Evolutionary conservation across 257 asterid genomes (phyloP), one percentile per base, ranked within the genome.

Genomic region (Handroanthus guayacan): DNA sequence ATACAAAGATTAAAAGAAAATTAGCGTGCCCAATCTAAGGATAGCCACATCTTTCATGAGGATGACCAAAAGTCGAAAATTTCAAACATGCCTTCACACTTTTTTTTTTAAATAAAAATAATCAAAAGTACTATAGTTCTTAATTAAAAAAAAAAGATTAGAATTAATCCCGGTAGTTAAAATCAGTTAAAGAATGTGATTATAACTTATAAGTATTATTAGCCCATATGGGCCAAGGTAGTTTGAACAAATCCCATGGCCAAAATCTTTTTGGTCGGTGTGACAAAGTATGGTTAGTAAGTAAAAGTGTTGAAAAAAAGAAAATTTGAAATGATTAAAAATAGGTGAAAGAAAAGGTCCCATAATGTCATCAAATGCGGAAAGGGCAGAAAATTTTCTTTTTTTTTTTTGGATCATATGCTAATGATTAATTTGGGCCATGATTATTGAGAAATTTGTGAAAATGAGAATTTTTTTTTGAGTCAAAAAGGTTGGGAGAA

Each of bases 301-400:
- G 68, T 61, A 69, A 68, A 63, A 51, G 57, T 2, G 36, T 14
- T 36, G 39, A 34, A n/a, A 25, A 14, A 9, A 34, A 17, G 13
- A 25, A 50, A 70, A 31, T 51, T 78, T 52, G 72, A 70, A 68
- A 14, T 38, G 58, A 62, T 39, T 10, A 4, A 18, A 38, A 38
- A 39, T 4, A 57, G 69, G 69, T 60, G 37, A 47, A 60, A 18
- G 76, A 63, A 68, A n/a, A 55, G 36, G 16, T 44, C 60, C 60
- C 67, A 78, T 14, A 62, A 71, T 78, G 75, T 78, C 79, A 66
- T 79, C 39, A 79, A 65, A 57, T 72, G 79, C 82, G 82, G 79
- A 79, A 79, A 79, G 79, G 55, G 62, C 39, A 60, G 5, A 25
- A 31, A 13, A 25, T 25, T 67, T 25, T 58, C 25, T 20, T 20